Percentiles rank a stretch among this genome's conserved stretches.
These are phyloP conservation scores for Triangularia setosa DNA, from an alignment of 2,329 filamentous ascomycete species.

Conservation along the genomic window DNA sequence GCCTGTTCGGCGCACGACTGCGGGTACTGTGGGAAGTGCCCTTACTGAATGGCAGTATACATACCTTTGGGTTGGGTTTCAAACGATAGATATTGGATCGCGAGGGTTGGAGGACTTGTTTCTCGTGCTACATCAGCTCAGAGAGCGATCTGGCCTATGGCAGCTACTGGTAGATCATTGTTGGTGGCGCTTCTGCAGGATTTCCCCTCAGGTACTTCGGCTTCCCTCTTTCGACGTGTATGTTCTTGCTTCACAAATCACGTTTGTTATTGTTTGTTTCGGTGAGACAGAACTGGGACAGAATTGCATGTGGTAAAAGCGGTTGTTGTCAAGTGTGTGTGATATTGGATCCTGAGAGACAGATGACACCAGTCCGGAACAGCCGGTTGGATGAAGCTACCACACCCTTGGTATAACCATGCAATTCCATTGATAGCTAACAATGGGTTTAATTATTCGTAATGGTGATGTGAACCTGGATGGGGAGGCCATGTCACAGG, in stretches of 20 bases:
- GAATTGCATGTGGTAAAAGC: not conserved
- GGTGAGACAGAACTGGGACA: too few species aligned
- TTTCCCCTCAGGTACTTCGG: too few species aligned
- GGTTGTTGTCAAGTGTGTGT: not conserved
- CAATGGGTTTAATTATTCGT: not conserved
- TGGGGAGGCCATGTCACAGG: not conserved
- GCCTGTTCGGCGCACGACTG: slow-evolving; percentile 12
- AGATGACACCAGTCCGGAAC: not conserved
- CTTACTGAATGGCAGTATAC: not conserved
- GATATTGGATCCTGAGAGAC: not conserved
- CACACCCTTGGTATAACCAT: not conserved
- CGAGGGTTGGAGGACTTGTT: too few species aligned
- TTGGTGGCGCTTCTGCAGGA: too few species aligned
- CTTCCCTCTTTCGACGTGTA: too few species aligned
- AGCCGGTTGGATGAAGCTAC: not conserved
- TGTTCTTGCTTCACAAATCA: too few species aligned
- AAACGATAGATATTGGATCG: not conserved
- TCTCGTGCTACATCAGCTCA: too few species aligned
- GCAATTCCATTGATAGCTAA: not conserved
- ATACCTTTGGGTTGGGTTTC: not conserved
- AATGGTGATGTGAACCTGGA: not conserved
- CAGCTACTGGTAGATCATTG: too few species aligned
- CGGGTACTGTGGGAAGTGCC: slow-evolving; percentile 14
- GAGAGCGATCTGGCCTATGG: too few species aligned
- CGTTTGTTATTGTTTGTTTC: too few species aligned